Evolutionary conservation across 1,284 basidiomycete genomes (phyloP), one percentile per base, ranked within the genome.

Genomic region (Lignosus rhinocerotis): DNA sequence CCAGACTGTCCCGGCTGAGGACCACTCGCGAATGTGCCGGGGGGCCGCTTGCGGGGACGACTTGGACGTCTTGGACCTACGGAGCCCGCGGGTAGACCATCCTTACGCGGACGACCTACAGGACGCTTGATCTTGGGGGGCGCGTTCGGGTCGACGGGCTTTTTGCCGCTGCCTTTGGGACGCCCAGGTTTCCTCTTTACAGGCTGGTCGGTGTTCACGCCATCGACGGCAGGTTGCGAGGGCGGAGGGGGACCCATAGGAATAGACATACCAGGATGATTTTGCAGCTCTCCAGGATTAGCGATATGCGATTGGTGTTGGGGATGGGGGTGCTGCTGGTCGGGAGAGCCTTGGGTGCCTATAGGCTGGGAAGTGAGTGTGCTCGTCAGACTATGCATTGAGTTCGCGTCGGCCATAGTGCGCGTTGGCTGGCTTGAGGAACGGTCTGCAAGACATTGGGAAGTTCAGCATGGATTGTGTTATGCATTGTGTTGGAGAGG

Each of bases 161-260:
- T 84, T 70, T 84, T 83, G 36, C 79, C 80, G 55, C 80, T 83
- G 39, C 81, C 82, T 61, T 82, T 82, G 14, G 81, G 81, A 36
- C 81, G 74, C 6, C 76, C 76, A 8, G 75, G 76, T 3, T 69
- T 70, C 36, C 76, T 74, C 61, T 76, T 76, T n/a, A 70, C 65
- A 5, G 75, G 74, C 14, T 65, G 60, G 31, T 71, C 69, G 11
- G 66, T 58, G 36, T 58, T 64, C 33, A 57, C 57, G 33, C 55
- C 61, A 25, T 67, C 64, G 54, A 59, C 61, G 34, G 45, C 51
- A n/a, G 53, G 56, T 16, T 60, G 58, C 2, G 56, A 53, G 31
- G 50, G 63, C 32, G 51, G 63, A 49, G 55, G 62, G 33, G 59
- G 52, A 21, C 51, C 58, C 56, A 63, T 62, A 17, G 52, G 44